phyloP scores from a whole-genome alignment of 257 asterid species.

The Solanum medicagineum region DNA sequence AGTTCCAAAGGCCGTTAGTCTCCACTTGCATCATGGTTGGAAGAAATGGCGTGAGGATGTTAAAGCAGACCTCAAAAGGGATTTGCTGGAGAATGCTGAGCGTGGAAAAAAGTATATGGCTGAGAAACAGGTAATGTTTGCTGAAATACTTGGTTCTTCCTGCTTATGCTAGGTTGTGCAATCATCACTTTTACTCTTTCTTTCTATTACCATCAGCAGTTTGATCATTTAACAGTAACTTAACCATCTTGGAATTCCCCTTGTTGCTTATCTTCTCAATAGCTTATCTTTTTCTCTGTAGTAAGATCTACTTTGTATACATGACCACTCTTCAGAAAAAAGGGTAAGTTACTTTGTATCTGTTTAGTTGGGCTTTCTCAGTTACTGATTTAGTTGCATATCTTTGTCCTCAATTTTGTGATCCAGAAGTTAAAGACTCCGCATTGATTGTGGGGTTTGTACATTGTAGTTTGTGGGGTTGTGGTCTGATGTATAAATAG shows the following conservation, averaged over 20 bases:
- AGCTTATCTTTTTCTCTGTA: neutral
- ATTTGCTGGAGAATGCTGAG: constrained; percentile 60
- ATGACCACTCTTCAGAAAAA: neutral
- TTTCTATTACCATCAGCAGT: neutral
- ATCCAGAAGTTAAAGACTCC: neutral
- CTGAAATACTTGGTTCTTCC: neutral
- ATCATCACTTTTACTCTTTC: neutral
- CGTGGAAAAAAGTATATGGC: constrained; percentile 77
- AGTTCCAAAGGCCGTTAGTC: constrained; percentile 59
- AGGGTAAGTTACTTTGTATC: neutral
- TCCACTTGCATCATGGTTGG: constrained; percentile 74
- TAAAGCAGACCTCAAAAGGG: constrained; percentile 49
- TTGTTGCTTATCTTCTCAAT: neutral
- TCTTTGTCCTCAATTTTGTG: neutral
- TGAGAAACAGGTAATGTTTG: constrained; percentile 70
- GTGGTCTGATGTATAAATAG: neutral
- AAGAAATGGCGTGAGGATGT: constrained; percentile 85
- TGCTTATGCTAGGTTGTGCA: neutral
- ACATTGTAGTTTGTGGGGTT: neutral
- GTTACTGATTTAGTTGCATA: neutral
- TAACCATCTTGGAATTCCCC: neutral
- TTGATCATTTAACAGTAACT: neutral
- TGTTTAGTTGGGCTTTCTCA: neutral
- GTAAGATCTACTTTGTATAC: neutral
- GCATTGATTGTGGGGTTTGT: neutral